These are phyloP conservation scores for Erythrophleum ivorense DNA, from an alignment of 331 rosid species.

Conservation along the genomic window DNA sequence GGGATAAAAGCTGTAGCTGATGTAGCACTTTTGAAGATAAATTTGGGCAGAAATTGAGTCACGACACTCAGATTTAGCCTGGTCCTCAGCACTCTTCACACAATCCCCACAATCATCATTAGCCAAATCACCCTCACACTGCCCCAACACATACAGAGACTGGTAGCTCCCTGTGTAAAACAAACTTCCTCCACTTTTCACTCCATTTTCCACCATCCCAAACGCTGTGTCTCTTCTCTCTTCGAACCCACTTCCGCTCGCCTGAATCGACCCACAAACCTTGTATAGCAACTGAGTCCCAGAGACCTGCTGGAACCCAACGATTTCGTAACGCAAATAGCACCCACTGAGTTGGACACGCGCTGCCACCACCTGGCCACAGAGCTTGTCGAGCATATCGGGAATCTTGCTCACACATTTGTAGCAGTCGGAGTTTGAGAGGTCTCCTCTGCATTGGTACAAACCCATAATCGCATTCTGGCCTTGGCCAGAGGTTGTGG, in stretches of 20 bases:
- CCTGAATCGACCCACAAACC: slow-evolving; percentile 60
- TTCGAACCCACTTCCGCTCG: slow-evolving; percentile 59
- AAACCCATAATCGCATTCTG: slow-evolving; percentile 53
- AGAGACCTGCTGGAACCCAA: slow-evolving; percentile 66
- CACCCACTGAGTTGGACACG: slow-evolving; percentile 87
- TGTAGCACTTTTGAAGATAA: slow-evolving; percentile 74
- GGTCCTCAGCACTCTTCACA: slow-evolving; percentile 66
- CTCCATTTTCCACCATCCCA: slow-evolving; percentile 63
- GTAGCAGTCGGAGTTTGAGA: slow-evolving; percentile 62
- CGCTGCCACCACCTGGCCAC: slow-evolving; percentile 66
- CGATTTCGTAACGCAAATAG: slow-evolving; percentile 67
- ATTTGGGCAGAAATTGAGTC: slow-evolving; percentile 70
- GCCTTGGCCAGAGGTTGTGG: slow-evolving; percentile 64
- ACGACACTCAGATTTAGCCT: slow-evolving; percentile 58
- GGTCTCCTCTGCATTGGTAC: slow-evolving; percentile 98
- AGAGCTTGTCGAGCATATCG: slow-evolving; percentile 49
- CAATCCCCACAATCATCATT: slow-evolving; percentile 77
- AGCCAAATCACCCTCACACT: slow-evolving; percentile 81
- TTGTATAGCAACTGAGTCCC: slow-evolving; percentile 66
- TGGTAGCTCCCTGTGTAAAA: slow-evolving; percentile 76
- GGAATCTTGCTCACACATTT: slow-evolving; percentile 63
- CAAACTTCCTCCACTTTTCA: slow-evolving; percentile 57
- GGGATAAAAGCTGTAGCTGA: slow-evolving; percentile 83
- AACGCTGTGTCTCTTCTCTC: slow-evolving; percentile 65
- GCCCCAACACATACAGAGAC: slow-evolving; percentile 80